A percentile compares a stretch with the other conserved stretches of the same genome.
Conservation (phyloP, 2,329 filamentous ascomycete genomes). For the Tolypocladium ophioglossoides region DNA sequence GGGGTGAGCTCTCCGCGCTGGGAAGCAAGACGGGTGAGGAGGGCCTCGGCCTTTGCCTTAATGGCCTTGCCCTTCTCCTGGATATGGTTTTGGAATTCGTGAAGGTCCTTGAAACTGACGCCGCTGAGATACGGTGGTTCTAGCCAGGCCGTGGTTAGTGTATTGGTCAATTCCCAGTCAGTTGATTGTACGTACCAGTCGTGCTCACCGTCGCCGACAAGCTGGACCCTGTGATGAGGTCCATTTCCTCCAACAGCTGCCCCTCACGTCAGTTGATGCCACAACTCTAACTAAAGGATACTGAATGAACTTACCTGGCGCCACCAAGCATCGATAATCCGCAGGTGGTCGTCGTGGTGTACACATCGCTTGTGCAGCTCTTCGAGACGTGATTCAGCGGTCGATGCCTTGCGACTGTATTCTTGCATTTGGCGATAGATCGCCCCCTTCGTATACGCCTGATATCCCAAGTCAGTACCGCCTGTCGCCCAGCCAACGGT, state of each 20-base stretch:
- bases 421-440: constrained; percentile 97
- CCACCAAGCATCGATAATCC: constrained; percentile 88
- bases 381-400: constrained; percentile 69
- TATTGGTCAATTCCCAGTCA: background rate
- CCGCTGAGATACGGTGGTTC: constrained; percentile 46
- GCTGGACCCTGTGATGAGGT: constrained; percentile 43
- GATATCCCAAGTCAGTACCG: constrained; percentile 14
- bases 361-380: constrained; percentile 68
- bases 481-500: background rate
- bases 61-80: constrained; percentile 67
- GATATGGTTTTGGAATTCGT: constrained; percentile 74
- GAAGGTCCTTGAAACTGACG: constrained; percentile 50
- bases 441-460: constrained; percentile 63
- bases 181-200: constrained; percentile 12
- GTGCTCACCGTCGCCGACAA: constrained; percentile 16
- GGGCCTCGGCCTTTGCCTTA: constrained; percentile 57
- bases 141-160: constrained; percentile 20
- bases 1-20: constrained; percentile 47
- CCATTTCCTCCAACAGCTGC: constrained; percentile 54
- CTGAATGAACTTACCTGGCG: constrained; percentile 57
- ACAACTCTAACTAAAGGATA: background rate
- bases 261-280: constrained; percentile 1
- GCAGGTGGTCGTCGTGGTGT: constrained; percentile 86
- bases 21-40: constrained; percentile 49
- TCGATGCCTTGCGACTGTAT: constrained; percentile 82